Evolutionary conservation across 2,329 filamentous ascomycete genomes (phyloP).

Genomic region (Fusarium sp.): DNA sequence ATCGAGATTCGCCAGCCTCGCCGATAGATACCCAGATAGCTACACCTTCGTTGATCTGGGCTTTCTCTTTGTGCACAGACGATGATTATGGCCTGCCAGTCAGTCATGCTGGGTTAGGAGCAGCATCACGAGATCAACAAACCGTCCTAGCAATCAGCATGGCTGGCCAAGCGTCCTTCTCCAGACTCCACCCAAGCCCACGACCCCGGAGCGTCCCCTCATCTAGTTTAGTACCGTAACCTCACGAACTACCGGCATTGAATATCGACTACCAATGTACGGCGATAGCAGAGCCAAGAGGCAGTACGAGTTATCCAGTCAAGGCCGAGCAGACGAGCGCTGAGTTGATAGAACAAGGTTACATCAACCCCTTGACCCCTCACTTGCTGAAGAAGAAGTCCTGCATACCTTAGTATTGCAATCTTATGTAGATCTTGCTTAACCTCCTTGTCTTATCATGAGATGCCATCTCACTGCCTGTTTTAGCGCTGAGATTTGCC

Average conservation of each 20-base stretch:
- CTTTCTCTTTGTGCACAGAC: neutral
- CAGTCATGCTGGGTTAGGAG: neutral
- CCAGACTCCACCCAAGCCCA: conserved; percentile 31
- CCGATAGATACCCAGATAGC: neutral
- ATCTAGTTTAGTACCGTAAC: conserved; percentile 19
- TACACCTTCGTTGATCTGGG: neutral
- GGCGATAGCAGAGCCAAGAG: conserved; percentile 1
- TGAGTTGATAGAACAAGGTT: neutral
- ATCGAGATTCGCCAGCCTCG: neutral
- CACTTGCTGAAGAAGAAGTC: neutral
- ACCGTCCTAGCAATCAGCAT: conserved; percentile 18
- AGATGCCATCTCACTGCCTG: neutral
- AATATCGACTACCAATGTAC: neutral
- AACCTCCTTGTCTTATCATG: conserved; percentile 2
- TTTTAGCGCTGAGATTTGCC: neutral
- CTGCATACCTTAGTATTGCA: conserved; percentile 1
- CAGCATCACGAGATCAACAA: conserved; percentile 26
- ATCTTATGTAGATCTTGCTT: conserved; percentile 10
- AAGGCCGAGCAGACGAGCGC: neutral
- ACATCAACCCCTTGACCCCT: conserved; percentile 4
- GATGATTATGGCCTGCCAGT: neutral
- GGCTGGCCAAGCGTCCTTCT: conserved; percentile 19
- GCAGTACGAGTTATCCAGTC: neutral
- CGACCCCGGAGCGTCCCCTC: conserved; percentile 23
- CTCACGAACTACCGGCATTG: conserved; percentile 34